Evolutionary conservation across 305 asterid species (phyloP).

Genomic region (Fraxinus ornus): DNA sequence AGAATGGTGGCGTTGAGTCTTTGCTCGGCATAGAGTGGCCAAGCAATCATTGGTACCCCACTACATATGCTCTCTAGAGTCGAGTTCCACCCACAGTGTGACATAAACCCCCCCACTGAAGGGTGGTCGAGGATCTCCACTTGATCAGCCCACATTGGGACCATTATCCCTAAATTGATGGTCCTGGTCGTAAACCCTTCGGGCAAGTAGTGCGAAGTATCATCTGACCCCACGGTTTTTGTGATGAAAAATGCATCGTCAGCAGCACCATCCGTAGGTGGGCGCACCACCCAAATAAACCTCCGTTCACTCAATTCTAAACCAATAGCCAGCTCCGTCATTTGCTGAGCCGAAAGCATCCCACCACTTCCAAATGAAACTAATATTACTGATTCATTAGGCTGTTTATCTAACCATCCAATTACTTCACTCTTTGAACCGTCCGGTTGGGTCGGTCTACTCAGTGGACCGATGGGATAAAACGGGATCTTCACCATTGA

Average conservation of each 20-base stretch:
- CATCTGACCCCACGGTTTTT: slow-evolving; percentile 5
- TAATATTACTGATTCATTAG: slow-evolving; percentile 45
- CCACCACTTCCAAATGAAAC: slow-evolving; percentile 65
- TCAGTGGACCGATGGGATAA: slow-evolving; percentile 65
- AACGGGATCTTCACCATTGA: slow-evolving; percentile 38
- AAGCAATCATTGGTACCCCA: not conserved
- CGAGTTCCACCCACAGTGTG: not conserved
- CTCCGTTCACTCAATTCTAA: slow-evolving; percentile 45
- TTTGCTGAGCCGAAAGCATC: slow-evolving; percentile 30
- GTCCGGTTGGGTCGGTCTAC: slow-evolving; percentile 26
- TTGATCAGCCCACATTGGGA: not conserved
- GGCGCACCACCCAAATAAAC: slow-evolving; percentile 59
- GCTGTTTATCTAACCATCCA: slow-evolving; percentile 62
- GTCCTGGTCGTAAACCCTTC: slow-evolving; percentile 44
- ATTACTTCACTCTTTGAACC: slow-evolving; percentile 11
- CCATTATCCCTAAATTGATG: slow-evolving; percentile 28
- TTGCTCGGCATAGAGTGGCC: not conserved
- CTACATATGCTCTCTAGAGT: not conserved
- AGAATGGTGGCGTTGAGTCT: not conserved
- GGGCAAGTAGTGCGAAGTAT: slow-evolving; percentile 35
- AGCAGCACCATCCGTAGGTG: slow-evolving; percentile 32
- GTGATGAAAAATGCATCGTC: slow-evolving; percentile 38
- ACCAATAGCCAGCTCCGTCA: slow-evolving; percentile 49
- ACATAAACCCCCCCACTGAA: not conserved
- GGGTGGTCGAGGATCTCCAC: not conserved